phyloP scores from a whole-genome alignment of 2,329 filamentous ascomycete species.

The Cordyceps militaris region DNA sequence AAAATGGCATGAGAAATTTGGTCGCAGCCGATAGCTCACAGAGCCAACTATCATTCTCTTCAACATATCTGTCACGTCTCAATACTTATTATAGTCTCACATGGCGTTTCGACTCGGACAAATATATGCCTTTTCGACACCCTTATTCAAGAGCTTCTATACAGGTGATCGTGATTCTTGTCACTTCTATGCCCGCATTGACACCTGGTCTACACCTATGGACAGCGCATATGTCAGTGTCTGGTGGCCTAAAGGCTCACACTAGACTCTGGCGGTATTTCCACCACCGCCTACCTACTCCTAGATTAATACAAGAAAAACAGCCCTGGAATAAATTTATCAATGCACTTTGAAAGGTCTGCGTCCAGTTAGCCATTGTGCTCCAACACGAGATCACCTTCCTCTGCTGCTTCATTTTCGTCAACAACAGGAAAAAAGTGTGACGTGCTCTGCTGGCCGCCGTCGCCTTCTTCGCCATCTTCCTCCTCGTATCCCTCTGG shows the following conservation, averaged over 20 bases:
- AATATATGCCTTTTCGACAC: no score
- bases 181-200: no score
- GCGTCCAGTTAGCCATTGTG: neutral
- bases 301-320: neutral
- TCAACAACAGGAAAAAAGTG: constrained; percentile 43
- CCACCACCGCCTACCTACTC: neutral
- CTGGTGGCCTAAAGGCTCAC: no score
- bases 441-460: constrained; percentile 27
- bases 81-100: no score
- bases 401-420: constrained; percentile 34
- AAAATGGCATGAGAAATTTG: constrained; percentile 58
- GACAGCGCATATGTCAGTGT: no score
- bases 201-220: no score
- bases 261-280: neutral
- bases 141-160: no score
- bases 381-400: constrained; percentile 16
- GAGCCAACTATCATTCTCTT: neutral
- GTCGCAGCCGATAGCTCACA: constrained; percentile 31
- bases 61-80: neutral
- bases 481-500: constrained; percentile 49
- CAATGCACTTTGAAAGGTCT: neutral
- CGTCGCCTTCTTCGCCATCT: constrained; percentile 27
- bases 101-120: no score
- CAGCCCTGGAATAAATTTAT: neutral
- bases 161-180: no score